These are phyloP conservation scores for Kwoniella sp. DNA, from an alignment of 768 basidiomycete genomes.

Conservation along the genomic window DNA sequence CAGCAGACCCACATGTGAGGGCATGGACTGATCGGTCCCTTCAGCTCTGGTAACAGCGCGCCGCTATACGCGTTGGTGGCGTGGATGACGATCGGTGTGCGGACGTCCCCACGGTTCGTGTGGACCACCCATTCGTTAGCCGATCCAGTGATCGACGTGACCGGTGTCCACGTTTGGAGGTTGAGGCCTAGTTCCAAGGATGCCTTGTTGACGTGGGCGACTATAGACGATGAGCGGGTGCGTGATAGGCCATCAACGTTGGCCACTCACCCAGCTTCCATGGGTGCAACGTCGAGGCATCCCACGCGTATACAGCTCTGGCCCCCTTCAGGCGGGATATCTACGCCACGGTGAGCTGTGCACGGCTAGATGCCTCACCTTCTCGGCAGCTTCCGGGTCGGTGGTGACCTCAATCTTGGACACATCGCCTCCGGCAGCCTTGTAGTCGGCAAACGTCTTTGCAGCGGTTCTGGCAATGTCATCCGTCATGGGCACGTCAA, in stretches of 20 bases:
- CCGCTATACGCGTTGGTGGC: constrained; percentile 82
- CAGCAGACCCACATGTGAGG: constrained; percentile 25
- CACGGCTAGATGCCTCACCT: constrained; percentile 11
- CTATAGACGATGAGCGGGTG: not conserved
- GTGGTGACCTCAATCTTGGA: constrained; percentile 38
- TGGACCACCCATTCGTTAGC: constrained; percentile 54
- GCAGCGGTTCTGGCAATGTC: constrained; percentile 25
- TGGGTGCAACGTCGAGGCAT: constrained; percentile 34
- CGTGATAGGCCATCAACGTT: not conserved
- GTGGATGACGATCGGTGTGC: constrained; percentile 66
- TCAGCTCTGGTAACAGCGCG: constrained; percentile 67
- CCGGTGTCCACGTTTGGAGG: constrained; percentile 27
- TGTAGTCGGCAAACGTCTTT: constrained; percentile 32
- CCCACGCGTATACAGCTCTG: constrained; percentile 26
- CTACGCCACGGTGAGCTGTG: not conserved
- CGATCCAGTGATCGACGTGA: constrained; percentile 41
- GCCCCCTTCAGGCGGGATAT: constrained; percentile 20
- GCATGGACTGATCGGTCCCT: constrained; percentile 26
- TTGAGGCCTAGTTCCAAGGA: constrained; percentile 33
- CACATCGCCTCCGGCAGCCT: constrained; percentile 45
- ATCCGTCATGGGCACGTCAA: constrained; percentile 35
- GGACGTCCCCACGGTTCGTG: constrained; percentile 64
- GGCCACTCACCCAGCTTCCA: constrained; percentile 23
- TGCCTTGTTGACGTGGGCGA: constrained; percentile 19
- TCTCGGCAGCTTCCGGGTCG: constrained; percentile 37